Evolutionary conservation across 148 eudicot species (phyloP).

Genomic region (Camellia lanceoleosa): DNA sequence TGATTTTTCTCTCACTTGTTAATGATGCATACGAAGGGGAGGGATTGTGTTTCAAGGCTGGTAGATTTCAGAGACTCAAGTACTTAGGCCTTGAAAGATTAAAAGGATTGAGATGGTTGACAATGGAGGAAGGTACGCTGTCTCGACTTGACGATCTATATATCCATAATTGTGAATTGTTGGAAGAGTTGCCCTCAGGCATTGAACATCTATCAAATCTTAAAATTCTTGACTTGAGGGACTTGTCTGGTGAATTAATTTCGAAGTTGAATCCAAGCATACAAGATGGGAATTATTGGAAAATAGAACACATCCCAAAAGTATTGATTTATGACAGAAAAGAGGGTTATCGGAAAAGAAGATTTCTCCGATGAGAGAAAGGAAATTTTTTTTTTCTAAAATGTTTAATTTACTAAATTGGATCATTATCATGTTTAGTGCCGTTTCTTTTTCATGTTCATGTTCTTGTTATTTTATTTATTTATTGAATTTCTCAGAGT

Average conservation of each 20-base stretch:
- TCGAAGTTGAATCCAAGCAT: not conserved
- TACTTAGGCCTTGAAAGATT: not conserved
- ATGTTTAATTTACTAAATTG: too few relatives aligned
- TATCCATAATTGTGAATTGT: not conserved
- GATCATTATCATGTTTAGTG: too few relatives aligned
- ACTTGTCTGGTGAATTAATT: not conserved
- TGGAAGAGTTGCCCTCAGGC: not conserved
- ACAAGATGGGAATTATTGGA: not conserved
- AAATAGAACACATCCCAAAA: not conserved
- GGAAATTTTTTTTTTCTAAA: too few relatives aligned
- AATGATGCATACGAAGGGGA: conserved; percentile 12
- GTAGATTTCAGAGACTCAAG: conserved; percentile 13
- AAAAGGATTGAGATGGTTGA: conserved; percentile 1
- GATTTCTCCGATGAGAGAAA: too few relatives aligned
- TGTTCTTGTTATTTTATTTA: too few relatives aligned
- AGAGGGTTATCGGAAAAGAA: not conserved
- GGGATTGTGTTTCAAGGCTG: conserved; percentile 11
- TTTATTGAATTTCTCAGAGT: too few relatives aligned
- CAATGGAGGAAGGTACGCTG: conserved; percentile 19
- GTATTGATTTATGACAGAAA: not conserved
- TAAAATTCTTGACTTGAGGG: not conserved
- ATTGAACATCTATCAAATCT: not conserved
- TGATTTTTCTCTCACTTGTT: not conserved
- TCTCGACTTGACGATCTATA: not conserved
- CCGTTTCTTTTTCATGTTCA: too few relatives aligned